Conservation (phyloP, 768 basidiomycete species). For the Tylopilus balloui region DNA sequence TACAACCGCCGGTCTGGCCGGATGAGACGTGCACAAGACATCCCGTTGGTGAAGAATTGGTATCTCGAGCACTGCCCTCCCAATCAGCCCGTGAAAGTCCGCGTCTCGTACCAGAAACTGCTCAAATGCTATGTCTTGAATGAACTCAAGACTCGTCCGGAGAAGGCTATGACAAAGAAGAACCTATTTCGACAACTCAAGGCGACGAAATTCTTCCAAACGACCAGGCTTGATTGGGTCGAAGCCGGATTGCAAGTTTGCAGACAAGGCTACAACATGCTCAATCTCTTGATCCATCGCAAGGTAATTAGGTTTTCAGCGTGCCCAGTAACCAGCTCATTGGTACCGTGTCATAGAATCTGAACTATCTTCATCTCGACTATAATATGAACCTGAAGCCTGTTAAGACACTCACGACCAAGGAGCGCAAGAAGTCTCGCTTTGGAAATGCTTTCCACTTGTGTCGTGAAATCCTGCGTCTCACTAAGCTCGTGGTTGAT, state of each 20-base stretch:
- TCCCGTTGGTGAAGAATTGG: constrained; percentile 97
- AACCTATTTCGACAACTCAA: constrained; percentile 94
- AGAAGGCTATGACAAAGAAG: constrained; percentile 98
- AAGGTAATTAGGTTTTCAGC: constrained; percentile 49
- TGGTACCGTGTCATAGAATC: constrained; percentile 46
- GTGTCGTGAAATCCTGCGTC: constrained; percentile 94
- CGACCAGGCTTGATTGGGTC: constrained; percentile 96
- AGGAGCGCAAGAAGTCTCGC: constrained; percentile 99
- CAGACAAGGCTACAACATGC: constrained; percentile 99
- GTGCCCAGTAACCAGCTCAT: neutral
- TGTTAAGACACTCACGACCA: constrained; percentile 94
- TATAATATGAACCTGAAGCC: constrained; percentile 99
- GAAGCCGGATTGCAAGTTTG: constrained; percentile 98
- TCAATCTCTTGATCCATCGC: constrained; percentile 97
- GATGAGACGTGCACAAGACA: constrained; percentile 91
- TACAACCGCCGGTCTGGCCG: constrained; percentile 89
- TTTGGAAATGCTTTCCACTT: constrained; percentile 99
- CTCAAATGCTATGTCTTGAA: constrained; percentile 95
- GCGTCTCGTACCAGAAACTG: constrained; percentile 98
- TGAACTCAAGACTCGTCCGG: constrained; percentile 80
- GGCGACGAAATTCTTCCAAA: constrained; percentile 99
- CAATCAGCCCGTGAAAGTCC: constrained; percentile 93
- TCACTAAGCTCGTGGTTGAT: constrained; percentile 98
- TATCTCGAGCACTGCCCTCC: constrained; percentile 98
- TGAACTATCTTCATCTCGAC: constrained; percentile 92